Evolutionary conservation across 2,329 filamentous ascomycete genomes (phyloP).

Genomic region (Aaosphaeria arxii): DNA sequence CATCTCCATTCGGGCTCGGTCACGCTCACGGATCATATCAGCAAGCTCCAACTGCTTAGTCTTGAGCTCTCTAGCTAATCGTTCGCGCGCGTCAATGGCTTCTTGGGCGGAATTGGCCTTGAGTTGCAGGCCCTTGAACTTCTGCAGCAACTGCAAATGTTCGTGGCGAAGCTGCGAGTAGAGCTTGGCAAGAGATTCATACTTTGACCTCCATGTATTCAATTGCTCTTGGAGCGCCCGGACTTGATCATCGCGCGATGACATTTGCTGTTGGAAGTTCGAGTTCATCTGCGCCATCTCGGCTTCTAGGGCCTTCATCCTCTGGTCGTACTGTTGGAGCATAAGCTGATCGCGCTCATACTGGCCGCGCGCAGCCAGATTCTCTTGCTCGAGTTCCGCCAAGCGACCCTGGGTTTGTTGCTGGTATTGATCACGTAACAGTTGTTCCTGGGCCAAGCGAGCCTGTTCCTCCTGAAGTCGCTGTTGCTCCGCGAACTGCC

Average conservation of each 20-base stretch:
- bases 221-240: constrained; percentile 90
- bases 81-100: constrained; percentile 90
- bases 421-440: constrained; percentile 82
- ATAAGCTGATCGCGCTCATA: constrained; percentile 97
- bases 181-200: constrained; percentile 92
- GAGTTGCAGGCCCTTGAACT: constrained; percentile 92
- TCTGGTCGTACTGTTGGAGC: constrained; percentile 91
- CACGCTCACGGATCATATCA: constrained; percentile 96
- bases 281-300: constrained; percentile 79
- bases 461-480: constrained; percentile 84
- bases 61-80: constrained; percentile 95
- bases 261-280: constrained; percentile 80
- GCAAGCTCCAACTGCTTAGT: constrained; percentile 98
- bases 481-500: constrained; percentile 96
- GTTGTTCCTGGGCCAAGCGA: constrained; percentile 82
- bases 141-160: constrained; percentile 90
- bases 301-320: constrained; percentile 87
- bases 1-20: constrained; percentile 88
- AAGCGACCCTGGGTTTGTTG: constrained; percentile 95
- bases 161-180: constrained; percentile 96
- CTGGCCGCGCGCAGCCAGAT: constrained; percentile 88
- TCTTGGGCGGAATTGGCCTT: constrained; percentile 97
- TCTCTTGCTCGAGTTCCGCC: constrained; percentile 92
- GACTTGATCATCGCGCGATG: constrained; percentile 93
- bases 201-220: constrained; percentile 96